Evolutionary conservation across 768 basidiomycete genomes (phyloP), one percentile per base, ranked within the genome.

Genomic region (Mycena capillaripes): DNA sequence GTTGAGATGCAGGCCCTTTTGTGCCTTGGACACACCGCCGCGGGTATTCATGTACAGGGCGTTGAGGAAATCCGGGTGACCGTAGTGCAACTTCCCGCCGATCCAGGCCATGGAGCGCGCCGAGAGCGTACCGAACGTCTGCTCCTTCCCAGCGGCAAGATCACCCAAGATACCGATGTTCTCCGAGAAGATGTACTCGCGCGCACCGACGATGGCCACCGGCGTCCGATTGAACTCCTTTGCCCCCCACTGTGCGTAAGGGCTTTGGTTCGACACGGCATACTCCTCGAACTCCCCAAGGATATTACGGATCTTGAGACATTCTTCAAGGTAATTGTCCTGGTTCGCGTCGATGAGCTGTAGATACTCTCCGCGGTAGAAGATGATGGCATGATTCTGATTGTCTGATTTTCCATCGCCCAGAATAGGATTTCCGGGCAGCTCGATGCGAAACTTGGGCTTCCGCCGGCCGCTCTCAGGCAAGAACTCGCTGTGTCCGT

Each of bases 261-360:
- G 98, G 76, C 92, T 96, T 84, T 97, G 94, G 71, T 85, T 91
- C 27, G 96, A 93, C 7, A 95, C 89, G 30, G 88, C 81, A 79
- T 95, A 97, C 83, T 99, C 96, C 80, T 99, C 98, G 77, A 99
- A 99, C 82, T 99, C 98, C 67, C 92, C 95, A 40, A 99, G 92
- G n/a, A 99, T 86, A 81, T 99, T 99, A 53, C 98, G 91, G 80
- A 99, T 99, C 89, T 99, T 99, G 79, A 99, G 90, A 86, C 97
- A 99, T 81, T 99, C 98, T 83, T 99, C 98, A 72, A 99, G 92
- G 79, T 99, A 99, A 84, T 99, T 98, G 85, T 99, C 98, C 85
- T 99, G 97, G 81, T 99, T 99, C 82, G 98, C 98, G 76, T 99
- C 98, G 81, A 99, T 98, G 74, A 99, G 95, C 85, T 99, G 98